phyloP scores from a whole-genome alignment of 2,329 filamentous ascomycete species.

The Tetracladium maxilliforme region DNA sequence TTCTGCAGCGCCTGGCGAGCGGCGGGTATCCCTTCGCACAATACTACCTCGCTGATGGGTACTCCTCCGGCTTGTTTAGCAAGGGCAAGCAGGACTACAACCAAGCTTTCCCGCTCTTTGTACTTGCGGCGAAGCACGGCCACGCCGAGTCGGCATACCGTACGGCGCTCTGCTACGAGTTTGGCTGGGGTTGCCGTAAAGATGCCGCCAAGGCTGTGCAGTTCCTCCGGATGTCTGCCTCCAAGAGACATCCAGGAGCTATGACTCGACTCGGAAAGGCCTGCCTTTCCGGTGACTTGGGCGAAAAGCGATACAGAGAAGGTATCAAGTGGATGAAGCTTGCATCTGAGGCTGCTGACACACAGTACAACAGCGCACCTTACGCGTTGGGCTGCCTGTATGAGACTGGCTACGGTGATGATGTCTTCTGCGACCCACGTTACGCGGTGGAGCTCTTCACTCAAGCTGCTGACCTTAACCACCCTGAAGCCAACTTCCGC shows the following conservation, averaged over 20 bases:
- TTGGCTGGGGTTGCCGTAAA: slow-evolving; percentile 89
- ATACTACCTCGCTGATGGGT: slow-evolving; percentile 93
- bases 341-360: slow-evolving; percentile 75
- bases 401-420: slow-evolving; percentile 84
- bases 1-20: slow-evolving; percentile 74
- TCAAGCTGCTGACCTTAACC: slow-evolving; percentile 81
- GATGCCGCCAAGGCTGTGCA: slow-evolving; percentile 87
- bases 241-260: slow-evolving; percentile 88
- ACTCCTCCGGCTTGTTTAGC: slow-evolving; percentile 85
- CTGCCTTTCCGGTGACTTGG: slow-evolving; percentile 79
- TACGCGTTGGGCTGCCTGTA: slow-evolving; percentile 84
- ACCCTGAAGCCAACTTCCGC: slow-evolving; percentile 71
- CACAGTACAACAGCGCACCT: slow-evolving; percentile 83
- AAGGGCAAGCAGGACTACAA: slow-evolving; percentile 90
- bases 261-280: slow-evolving; percentile 87
- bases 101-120: slow-evolving; percentile 81
- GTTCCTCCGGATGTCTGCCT: slow-evolving; percentile 78
- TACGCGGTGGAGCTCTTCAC: slow-evolving; percentile 94
- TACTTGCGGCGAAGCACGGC: slow-evolving; percentile 88
- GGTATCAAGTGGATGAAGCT: slow-evolving; percentile 95
- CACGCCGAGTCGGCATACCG: slow-evolving; percentile 94
- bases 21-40: slow-evolving; percentile 92
- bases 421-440: slow-evolving; percentile 78
- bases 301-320: slow-evolving; percentile 74
- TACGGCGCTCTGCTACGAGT: slow-evolving; percentile 89